A percentile compares a stretch with the other conserved stretches of the same genome.
phyloP scores from a whole-genome alignment of 2,329 filamentous ascomycete genomes.

The Cadophora gregata region DNA sequence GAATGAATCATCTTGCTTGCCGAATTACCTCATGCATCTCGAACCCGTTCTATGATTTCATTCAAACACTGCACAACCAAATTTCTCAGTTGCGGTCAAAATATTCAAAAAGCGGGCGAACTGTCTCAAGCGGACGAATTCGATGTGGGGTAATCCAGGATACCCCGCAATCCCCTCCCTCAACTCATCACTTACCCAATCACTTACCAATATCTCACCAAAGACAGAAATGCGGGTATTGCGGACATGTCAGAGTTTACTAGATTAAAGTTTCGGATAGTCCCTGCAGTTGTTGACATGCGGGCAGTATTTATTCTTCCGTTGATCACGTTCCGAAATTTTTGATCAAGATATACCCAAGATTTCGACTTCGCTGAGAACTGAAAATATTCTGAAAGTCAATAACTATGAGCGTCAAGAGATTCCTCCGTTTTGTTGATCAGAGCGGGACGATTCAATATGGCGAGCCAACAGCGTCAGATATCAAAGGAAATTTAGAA shows the following conservation, averaged over 20 bases:
- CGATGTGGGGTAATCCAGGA: neutral
- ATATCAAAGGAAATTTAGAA: conserved; percentile 20
- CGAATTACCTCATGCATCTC: neutral
- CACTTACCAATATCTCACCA: neutral
- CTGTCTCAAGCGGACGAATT: neutral
- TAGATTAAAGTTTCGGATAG: neutral
- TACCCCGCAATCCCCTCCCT: neutral
- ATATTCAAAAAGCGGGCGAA: neutral
- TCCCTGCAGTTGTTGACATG: neutral
- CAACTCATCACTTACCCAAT: neutral
- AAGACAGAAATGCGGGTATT: neutral
- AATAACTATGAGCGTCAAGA: conserved; percentile 25
- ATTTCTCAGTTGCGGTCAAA: neutral
- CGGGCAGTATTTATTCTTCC: neutral
- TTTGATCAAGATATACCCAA: neutral
- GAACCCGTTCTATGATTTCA: no score
- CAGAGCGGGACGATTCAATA: conserved; percentile 45
- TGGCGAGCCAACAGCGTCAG: conserved; percentile 40
- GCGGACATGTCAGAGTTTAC: neutral
- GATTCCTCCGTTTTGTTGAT: conserved; percentile 47
- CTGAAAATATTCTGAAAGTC: neutral
- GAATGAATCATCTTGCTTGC: neutral
- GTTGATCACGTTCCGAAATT: neutral
- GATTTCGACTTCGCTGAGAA: neutral
- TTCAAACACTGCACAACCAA: neutral